Evolutionary conservation across 345 rosid species (phyloP).

Genomic region (Euphorbia peplus): DNA sequence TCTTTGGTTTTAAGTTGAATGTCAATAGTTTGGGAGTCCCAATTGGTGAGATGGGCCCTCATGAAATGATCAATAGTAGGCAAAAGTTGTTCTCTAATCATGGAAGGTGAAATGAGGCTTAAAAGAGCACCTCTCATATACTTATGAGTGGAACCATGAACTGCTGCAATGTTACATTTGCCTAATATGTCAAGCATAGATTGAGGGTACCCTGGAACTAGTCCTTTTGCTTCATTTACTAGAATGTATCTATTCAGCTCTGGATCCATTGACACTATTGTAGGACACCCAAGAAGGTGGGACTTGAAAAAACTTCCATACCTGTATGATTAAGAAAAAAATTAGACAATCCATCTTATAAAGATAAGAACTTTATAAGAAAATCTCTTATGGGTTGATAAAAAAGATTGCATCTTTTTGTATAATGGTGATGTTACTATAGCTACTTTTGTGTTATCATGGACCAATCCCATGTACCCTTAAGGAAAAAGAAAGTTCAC

Average conservation of each 20-base stretch:
- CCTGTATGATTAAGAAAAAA: slow-evolving; percentile 27
- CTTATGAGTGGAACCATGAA: slow-evolving; percentile 71
- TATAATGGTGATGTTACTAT: neutral
- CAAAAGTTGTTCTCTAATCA: slow-evolving; percentile 54
- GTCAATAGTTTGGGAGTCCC: slow-evolving; percentile 52
- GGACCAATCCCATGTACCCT: slow-evolving; percentile 18
- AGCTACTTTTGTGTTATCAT: slow-evolving; percentile 17
- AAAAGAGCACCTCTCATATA: slow-evolving; percentile 65
- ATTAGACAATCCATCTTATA: neutral
- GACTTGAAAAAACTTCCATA: slow-evolving; percentile 77
- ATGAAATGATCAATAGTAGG: slow-evolving; percentile 58
- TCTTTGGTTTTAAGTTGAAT: slow-evolving; percentile 74
- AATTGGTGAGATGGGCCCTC: slow-evolving; percentile 52
- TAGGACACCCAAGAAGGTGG: slow-evolving; percentile 84
- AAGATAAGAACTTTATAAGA: slow-evolving; percentile 26
- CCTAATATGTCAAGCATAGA: slow-evolving; percentile 82
- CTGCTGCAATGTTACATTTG: slow-evolving; percentile 69
- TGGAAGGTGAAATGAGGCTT: slow-evolving; percentile 53
- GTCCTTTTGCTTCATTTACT: slow-evolving; percentile 75
- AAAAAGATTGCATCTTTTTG: slow-evolving; percentile 10
- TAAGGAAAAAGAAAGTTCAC: slow-evolving; percentile 12
- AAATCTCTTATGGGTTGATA: slow-evolving; percentile 15
- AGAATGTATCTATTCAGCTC: slow-evolving; percentile 76
- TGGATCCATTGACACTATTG: slow-evolving; percentile 71
- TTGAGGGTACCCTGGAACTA: slow-evolving; percentile 89